Evolutionary conservation across 768 basidiomycete species (phyloP).

Genomic region (Russula vinacea): DNA sequence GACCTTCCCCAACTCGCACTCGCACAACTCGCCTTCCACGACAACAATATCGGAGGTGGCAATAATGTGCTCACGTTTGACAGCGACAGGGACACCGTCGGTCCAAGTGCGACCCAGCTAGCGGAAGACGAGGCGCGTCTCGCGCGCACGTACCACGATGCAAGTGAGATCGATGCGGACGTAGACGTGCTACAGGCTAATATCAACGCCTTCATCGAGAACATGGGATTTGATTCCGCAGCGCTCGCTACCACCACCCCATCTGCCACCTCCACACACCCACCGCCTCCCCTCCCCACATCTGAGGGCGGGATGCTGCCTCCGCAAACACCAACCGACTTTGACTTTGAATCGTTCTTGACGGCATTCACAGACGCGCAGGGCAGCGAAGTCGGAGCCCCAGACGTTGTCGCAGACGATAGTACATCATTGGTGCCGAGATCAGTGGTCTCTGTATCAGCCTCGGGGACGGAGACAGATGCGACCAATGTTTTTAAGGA

Average conservation of each 20-base stretch:
- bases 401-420: conserved; percentile 22
- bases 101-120: conserved; percentile 36
- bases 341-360: conserved; percentile 32
- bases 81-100: conserved; percentile 33
- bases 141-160: conserved; percentile 55
- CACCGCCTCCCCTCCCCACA: conserved; percentile 30
- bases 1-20: conserved; percentile 24
- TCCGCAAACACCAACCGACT: conserved; percentile 17
- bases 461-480: neutral
- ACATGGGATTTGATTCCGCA: conserved; percentile 60
- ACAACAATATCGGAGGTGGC: conserved; percentile 1
- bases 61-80: conserved; percentile 33
- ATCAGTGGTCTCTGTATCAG: neutral
- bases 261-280: conserved; percentile 29
- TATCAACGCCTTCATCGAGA: conserved; percentile 69
- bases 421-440: conserved; percentile 1
- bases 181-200: conserved; percentile 66
- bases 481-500: neutral
- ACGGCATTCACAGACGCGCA: conserved; percentile 37
- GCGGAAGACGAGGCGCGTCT: conserved; percentile 43
- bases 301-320: neutral
- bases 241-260: conserved; percentile 31
- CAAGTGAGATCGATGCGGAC: conserved; percentile 66
- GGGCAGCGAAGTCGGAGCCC: conserved; percentile 36
- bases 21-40: conserved; percentile 33